Base-by-base conservation (phyloP, 2,329 filamentous ascomycete genomes). In the Penicillium expansum region DNA sequence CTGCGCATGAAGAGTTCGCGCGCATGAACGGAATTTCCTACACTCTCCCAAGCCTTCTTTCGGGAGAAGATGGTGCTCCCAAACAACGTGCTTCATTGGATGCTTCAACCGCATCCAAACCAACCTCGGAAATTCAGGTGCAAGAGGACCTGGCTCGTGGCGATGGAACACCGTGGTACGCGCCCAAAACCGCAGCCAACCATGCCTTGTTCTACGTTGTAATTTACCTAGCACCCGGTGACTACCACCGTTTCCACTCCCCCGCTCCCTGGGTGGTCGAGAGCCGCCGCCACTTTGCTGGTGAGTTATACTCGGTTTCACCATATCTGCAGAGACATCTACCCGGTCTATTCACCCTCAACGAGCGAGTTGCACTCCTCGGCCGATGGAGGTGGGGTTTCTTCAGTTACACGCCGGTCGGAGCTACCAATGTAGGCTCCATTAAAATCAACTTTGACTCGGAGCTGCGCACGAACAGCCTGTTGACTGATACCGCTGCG, bases 191-290 rank as follows among this genome's bases (percentile, higher is more conserved):
- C 6, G 74, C 80, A 20, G 82, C 84, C 52, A 83, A 83, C 73
- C 82, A 78, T 73, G 85, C 88, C 10, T 83, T 99, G 8, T 96
- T 96, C 80, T 99, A 97, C 76, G 90, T 83, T 59, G 95, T 99
- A 61, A 86, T 99, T 69, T 99, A 99, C 77, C 86, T 99, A 42
- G 94, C 95, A 0, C 94, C 94, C 0, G 94, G 94, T 48, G 95
- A 99, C 78, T 99, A 99, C 78, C 94, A 99, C 78, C 90, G 93
- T 62, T 99, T 97, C 80, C 95, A 99, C 79, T 96, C 91, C 1
- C 94, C 94, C 0, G 88, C 91, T 2, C 89, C 91, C 66, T 99
- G 94, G 94, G 92, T 99, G 16, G 94, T 94, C 33, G 90, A 97
- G 76, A 87, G 87, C 63, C 87, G 95, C 42, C 90, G 94, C n/a